These are phyloP conservation scores for Cladorrhinum samala DNA, from an alignment of 495 filamentous ascomycete species.

Conservation along the genomic window DNA sequence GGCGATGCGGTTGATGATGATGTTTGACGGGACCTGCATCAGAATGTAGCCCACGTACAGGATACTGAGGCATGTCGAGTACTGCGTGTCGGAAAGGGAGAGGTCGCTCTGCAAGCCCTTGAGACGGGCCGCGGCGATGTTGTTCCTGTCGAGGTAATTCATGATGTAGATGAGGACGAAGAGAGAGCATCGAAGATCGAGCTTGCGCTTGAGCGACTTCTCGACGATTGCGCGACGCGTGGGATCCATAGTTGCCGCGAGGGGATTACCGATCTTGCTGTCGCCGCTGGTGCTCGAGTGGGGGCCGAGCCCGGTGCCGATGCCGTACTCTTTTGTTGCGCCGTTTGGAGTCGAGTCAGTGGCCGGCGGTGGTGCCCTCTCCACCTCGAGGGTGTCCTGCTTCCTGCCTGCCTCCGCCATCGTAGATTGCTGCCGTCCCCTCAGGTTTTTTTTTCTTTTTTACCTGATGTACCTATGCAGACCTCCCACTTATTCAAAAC, in stretches of 20 bases:
- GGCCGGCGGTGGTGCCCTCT: no score
- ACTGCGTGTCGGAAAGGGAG: slow-evolving; percentile 32
- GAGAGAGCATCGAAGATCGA: slow-evolving; percentile 35
- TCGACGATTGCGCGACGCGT: slow-evolving; percentile 31
- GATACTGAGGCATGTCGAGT: slow-evolving; percentile 36
- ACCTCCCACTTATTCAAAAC: no score
- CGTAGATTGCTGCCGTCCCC: no score
- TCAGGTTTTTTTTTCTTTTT: no score
- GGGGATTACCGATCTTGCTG: slow-evolving; percentile 4
- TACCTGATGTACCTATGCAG: no score
- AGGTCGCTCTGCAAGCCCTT: slow-evolving; percentile 41
- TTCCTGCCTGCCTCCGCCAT: no score
- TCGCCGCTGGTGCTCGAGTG: background rate
- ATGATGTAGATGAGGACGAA: slow-evolving; percentile 60
- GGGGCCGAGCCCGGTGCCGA: background rate
- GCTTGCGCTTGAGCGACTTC: slow-evolving; percentile 37
- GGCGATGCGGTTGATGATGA: slow-evolving; percentile 35
- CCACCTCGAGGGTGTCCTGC: no score
- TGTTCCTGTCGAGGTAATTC: slow-evolving; percentile 69
- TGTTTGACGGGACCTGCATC: slow-evolving; percentile 43
- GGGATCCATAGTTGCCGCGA: slow-evolving; percentile 24
- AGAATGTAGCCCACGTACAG: slow-evolving; percentile 50
- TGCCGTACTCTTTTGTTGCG: background rate
- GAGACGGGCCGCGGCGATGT: slow-evolving; percentile 43
- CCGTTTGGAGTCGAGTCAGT: no score